Evolutionary conservation across 2,329 filamentous ascomycete genomes (phyloP).

Genomic region (Hypoxylon sp.): DNA sequence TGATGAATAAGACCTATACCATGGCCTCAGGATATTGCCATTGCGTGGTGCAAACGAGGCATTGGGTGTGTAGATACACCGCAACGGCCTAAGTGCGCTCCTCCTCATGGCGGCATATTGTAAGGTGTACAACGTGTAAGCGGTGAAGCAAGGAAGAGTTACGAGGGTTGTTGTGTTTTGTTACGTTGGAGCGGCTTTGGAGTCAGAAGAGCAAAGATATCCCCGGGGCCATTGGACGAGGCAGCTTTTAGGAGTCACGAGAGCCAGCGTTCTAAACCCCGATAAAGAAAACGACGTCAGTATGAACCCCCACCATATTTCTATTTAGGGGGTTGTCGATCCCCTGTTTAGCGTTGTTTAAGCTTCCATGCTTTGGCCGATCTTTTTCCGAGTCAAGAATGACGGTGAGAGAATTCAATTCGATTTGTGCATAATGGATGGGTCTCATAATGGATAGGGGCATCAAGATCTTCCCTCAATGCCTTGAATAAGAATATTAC

Average conservation of each 20-base stretch:
- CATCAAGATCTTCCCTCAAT: not conserved
- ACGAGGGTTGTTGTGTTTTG: constrained; percentile 10
- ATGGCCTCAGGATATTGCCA: constrained; percentile 26
- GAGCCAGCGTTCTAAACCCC: constrained; percentile 11
- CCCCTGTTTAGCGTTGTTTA: not conserved
- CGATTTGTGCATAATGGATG: not conserved
- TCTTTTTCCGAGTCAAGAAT: not conserved
- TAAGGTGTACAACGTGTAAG: constrained; percentile 19
- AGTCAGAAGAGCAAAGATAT: constrained; percentile 25
- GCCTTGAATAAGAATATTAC: not conserved
- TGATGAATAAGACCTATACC: constrained; percentile 42
- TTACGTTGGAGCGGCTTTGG: constrained; percentile 26
- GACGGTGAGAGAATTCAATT: not conserved
- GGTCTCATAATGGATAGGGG: not conserved
- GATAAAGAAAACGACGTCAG: constrained; percentile 11
- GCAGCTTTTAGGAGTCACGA: constrained; percentile 34
- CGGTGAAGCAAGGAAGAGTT: constrained; percentile 28
- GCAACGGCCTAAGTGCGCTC: constrained; percentile 54
- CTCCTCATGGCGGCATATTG: constrained; percentile 62
- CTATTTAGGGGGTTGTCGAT: not conserved
- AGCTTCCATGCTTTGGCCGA: not conserved
- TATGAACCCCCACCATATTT: not conserved
- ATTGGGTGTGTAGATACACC: constrained; percentile 50
- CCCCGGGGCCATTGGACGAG: constrained; percentile 10
- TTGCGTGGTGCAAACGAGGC: constrained; percentile 34